Base-by-base conservation (phyloP, 2,329 filamentous ascomycete species). In the Apiospora hydei region DNA sequence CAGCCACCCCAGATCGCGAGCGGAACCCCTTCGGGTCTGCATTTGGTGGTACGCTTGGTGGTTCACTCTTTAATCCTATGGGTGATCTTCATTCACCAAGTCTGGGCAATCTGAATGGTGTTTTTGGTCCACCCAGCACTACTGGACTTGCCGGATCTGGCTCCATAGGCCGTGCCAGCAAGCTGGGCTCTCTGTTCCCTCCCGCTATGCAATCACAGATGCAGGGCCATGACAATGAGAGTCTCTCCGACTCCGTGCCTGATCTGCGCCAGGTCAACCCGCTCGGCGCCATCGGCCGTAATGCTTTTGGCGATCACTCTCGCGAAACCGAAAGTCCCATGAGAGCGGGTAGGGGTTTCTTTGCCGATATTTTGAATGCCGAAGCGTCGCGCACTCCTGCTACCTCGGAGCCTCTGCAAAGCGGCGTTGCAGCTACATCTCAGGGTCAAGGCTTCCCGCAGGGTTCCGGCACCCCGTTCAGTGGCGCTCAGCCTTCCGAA, bases 201-300 rank as follows among this genome's bases (percentile, higher is more conserved):
- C 85, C 91, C 1, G 92, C 93, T 5, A 95, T 97, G 93, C 95
- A 98, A 83, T 93, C 95, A 47, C 94, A 97, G 81, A 95, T 97
- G 92, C 93, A 95, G 73, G 84, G 84, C 3, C 88, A 91, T 43
- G 93, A 96, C 16, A 92, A 92, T 61, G 88, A 90, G 38, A 86
- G 80, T 72, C 77, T 91, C 68, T 85, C 86, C 47, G 91, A 92
- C 72, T 86, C 85, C 1, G 80, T 88, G 16, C 87, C 88, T 6
- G 90, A 93, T 73, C 83, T 90, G 71, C 88, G 90, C 70, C 89
- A 91, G 73, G 82, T 82, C 67, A 90, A 90, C 73, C 89, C 89
- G 4, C 87, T 93, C 10, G 91, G 91, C 49, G 89, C 90, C 18
- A 93, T 94, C 76, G 92, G 91, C 38, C 89, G 92, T 57, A 87